Percentiles rank a stretch among this genome's conserved stretches.
Conservation (phyloP, 176 grass and related monocot species). For the barley (Hordeum vulgare) region MorexV3_pseudomolecules_assembly NC_058522.1:229599781-229600280, state of each 20-base stretch:
- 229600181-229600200: neutral
- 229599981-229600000: constrained; percentile 23
- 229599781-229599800: neutral
- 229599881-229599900: neutral
- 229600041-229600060: constrained; percentile 33
- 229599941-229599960: neutral
- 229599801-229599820: neutral
- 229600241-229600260: neutral
- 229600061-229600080: constrained; percentile 32
- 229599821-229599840: neutral
- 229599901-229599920: neutral
- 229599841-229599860: neutral
- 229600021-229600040: constrained; percentile 54
- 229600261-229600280: constrained; percentile 9
- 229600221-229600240: constrained; percentile 8
- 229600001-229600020: constrained; percentile 34
- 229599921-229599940: neutral
- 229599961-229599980: too few species aligned
- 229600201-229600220: neutral
- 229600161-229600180: neutral
- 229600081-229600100: constrained; percentile 20
- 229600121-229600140: neutral
- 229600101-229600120: constrained; percentile 18
- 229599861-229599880: neutral
- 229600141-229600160: neutral